Evolutionary conservation across 2,329 filamentous ascomycete genomes (phyloP).

Genomic region (Colletotrichum sp.): DNA sequence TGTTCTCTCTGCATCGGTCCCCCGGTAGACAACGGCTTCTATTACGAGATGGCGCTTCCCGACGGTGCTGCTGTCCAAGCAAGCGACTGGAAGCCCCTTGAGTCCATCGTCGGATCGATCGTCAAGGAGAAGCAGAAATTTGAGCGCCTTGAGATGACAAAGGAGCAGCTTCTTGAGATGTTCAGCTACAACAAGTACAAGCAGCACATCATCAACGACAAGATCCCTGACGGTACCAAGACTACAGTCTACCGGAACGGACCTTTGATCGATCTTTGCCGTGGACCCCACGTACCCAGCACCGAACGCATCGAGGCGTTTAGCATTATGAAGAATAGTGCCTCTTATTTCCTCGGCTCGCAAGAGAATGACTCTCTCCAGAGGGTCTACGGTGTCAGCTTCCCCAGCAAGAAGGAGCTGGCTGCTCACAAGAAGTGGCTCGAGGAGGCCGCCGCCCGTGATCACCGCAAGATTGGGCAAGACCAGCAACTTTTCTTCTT

Average conservation of each 20-base stretch:
- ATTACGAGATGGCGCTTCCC: constrained; percentile 76
- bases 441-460: constrained; percentile 96
- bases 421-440: constrained; percentile 93
- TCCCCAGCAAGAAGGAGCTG: constrained; percentile 93
- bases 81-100: constrained; percentile 83
- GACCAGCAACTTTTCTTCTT: constrained; percentile 99
- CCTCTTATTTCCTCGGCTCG: constrained; percentile 92
- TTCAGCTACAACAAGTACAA: constrained; percentile 99
- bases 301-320: constrained; percentile 91
- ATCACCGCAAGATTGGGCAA: constrained; percentile 90
- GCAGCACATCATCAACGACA: constrained; percentile 94
- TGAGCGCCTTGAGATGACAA: constrained; percentile 85
- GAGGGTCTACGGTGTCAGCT: constrained; percentile 95
- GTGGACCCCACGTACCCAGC: constrained; percentile 88
- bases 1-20: constrained; percentile 94
- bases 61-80: constrained; percentile 73
- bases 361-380: constrained; percentile 94
- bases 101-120: constrained; percentile 79
- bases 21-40: constrained; percentile 89
- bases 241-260: constrained; percentile 96
- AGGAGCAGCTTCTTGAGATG: constrained; percentile 84
- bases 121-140: constrained; percentile 98
- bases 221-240: constrained; percentile 85
- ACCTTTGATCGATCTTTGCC: constrained; percentile 91
- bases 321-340: constrained; percentile 69